Conservation (phyloP, 805 yeast species). For the Torulaspora microellipsoides region DNA sequence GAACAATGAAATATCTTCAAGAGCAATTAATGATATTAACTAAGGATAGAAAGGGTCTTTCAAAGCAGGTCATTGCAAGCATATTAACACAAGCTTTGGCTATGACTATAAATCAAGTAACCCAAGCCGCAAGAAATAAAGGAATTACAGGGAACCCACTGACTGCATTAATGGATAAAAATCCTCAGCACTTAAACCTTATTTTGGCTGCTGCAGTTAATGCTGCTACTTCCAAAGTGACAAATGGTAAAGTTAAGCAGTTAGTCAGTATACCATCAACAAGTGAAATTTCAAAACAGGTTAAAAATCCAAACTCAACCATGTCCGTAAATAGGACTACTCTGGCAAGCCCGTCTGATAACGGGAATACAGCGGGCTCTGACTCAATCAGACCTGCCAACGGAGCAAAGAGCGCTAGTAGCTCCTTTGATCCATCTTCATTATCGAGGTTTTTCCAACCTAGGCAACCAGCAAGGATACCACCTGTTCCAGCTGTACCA, state of each 20-base stretch:
- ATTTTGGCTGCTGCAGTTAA: slow-evolving; percentile 77
- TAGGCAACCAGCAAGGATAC: slow-evolving; percentile 21
- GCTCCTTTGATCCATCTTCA: slow-evolving; percentile 34
- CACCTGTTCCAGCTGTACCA: slow-evolving; percentile 11
- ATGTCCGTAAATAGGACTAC: slow-evolving; percentile 1
- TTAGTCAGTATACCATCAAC: slow-evolving; percentile 34
- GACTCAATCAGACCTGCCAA: not conserved
- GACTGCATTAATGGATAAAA: slow-evolving; percentile 70
- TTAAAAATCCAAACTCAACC: slow-evolving; percentile 1
- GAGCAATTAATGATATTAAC: slow-evolving; percentile 79
- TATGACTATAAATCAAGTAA: slow-evolving; percentile 85
- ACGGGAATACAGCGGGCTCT: not conserved
- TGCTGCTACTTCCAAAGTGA: slow-evolving; percentile 63
- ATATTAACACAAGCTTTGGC: slow-evolving; percentile 88
- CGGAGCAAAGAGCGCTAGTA: not conserved
- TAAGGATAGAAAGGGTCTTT: slow-evolving; percentile 69
- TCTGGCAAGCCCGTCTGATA: not conserved
- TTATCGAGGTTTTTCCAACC: slow-evolving; percentile 37
- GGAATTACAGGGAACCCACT: slow-evolving; percentile 77
- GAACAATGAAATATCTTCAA: slow-evolving; percentile 77
- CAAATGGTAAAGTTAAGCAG: slow-evolving; percentile 49
- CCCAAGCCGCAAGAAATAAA: slow-evolving; percentile 80
- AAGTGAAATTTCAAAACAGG: slow-evolving; percentile 6
- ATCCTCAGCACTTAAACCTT: slow-evolving; percentile 74
- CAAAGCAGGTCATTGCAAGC: slow-evolving; percentile 77